Conservation (phyloP, 2,329 filamentous ascomycete genomes). For the Fusarium succisae region DNA sequence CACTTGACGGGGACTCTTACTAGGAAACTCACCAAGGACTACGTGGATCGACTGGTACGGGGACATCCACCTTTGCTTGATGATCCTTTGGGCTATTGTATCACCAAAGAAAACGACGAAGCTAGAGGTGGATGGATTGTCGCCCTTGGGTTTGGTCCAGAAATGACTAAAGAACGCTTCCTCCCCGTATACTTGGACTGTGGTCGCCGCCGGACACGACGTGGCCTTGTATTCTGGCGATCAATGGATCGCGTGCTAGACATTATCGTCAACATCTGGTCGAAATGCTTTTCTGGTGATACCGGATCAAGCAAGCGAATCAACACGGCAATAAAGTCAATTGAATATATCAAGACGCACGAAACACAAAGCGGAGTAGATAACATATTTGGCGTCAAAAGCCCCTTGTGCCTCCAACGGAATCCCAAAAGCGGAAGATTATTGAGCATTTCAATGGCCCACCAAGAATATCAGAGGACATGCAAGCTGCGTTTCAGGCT, state of each 20-base stretch:
- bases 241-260: neutral
- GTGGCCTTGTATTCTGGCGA: neutral
- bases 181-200: neutral
- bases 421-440: neutral
- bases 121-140: neutral
- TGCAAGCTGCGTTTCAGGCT: neutral
- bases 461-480: neutral
- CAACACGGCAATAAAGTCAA: neutral
- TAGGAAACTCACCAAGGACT: neutral
- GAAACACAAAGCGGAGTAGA: neutral
- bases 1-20: fast-evolving
- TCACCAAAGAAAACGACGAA: neutral
- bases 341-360: neutral
- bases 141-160: neutral
- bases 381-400: neutral
- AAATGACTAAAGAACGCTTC: neutral
- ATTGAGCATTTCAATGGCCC: neutral
- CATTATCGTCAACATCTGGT: neutral
- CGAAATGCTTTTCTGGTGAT: too few species aligned
- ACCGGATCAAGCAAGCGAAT: too few species aligned
- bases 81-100: neutral
- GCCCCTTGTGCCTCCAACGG: fast-evolving
- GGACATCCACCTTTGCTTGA: neutral
- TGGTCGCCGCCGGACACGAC: fast-evolving
- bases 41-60: neutral